Evolutionary conservation across 305 asterid species (phyloP).

Genomic region (Andrographis paniculata): DNA sequence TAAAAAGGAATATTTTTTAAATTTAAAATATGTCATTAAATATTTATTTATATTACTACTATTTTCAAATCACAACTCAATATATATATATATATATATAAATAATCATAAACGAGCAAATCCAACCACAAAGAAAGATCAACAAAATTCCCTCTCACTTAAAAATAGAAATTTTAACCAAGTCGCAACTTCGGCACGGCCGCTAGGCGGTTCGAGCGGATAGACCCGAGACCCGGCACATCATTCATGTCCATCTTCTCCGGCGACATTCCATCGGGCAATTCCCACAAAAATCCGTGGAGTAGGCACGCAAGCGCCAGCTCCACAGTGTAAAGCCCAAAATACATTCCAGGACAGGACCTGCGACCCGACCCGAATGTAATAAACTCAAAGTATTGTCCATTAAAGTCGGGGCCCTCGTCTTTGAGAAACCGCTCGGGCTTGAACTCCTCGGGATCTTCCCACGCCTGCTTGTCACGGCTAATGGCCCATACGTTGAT

Average conservation of each 20-base stretch:
- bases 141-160: no score
- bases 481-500: slow-evolving; percentile 78
- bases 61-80: no score
- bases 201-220: slow-evolving; percentile 41
- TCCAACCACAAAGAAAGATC: no score
- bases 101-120: no score
- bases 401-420: slow-evolving; percentile 62
- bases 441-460: slow-evolving; percentile 38
- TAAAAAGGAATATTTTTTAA: no score
- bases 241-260: slow-evolving; percentile 54
- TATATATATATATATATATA: no score
- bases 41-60: no score
- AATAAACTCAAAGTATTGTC: slow-evolving; percentile 59
- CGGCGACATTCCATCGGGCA: slow-evolving; percentile 76
- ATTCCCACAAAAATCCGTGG: slow-evolving; percentile 66
- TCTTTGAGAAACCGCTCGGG: slow-evolving; percentile 49
- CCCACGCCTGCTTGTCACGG: slow-evolving; percentile 65
- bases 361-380: slow-evolving; percentile 89
- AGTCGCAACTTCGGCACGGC: slow-evolving; percentile 62
- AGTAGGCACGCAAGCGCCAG: slow-evolving; percentile 68
- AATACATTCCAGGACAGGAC: slow-evolving; percentile 92
- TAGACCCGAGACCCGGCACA: slow-evolving; percentile 75
- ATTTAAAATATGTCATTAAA: no score
- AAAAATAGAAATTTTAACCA: no score
- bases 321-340: slow-evolving; percentile 62